Percentiles rank a stretch among this genome's conserved stretches.
phyloP scores from a whole-genome alignment of 805 yeast genomes.

The Monosporozyma aerobia region DNA sequence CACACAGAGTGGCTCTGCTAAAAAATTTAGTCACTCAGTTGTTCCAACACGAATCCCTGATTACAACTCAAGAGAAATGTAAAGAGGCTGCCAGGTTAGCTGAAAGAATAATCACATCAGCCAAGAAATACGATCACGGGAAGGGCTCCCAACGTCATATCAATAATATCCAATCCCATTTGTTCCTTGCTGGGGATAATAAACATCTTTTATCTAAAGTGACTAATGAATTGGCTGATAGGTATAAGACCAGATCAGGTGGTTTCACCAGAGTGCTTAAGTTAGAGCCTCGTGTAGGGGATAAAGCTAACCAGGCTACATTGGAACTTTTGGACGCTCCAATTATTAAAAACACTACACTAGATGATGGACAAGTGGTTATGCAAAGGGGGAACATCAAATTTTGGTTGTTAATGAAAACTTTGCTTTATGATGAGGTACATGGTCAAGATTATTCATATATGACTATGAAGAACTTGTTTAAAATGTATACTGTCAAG shows the following conservation, averaged over 20 bases:
- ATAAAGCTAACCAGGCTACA: constrained; percentile 82
- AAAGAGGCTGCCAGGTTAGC: constrained; percentile 55
- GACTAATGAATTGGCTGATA: constrained; percentile 49
- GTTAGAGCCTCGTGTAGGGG: constrained; percentile 80
- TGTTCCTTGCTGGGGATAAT: constrained; percentile 38
- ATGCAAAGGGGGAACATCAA: constrained; percentile 25
- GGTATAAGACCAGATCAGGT: constrained; percentile 56
- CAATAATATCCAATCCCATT: constrained; percentile 32
- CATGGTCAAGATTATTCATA: not conserved
- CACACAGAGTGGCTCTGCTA: constrained; percentile 48
- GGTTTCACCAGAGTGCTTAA: constrained; percentile 83
- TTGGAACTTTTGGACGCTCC: constrained; percentile 75
- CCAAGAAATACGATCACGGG: constrained; percentile 32
- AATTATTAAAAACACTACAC: constrained; percentile 9
- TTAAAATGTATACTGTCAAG: constrained; percentile 15
- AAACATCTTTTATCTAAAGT: constrained; percentile 52
- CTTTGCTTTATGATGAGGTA: constrained; percentile 16
- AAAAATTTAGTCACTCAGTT: constrained; percentile 59
- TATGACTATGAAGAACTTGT: constrained; percentile 19
- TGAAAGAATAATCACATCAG: constrained; percentile 54
- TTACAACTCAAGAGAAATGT: constrained; percentile 69
- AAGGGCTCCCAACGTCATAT: constrained; percentile 6
- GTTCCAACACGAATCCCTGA: constrained; percentile 59
- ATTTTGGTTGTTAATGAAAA: constrained; percentile 25
- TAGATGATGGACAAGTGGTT: constrained; percentile 5